phyloP scores from a whole-genome alignment of 805 yeast genomes.

The Citeromyces nyonsensis region DNA sequence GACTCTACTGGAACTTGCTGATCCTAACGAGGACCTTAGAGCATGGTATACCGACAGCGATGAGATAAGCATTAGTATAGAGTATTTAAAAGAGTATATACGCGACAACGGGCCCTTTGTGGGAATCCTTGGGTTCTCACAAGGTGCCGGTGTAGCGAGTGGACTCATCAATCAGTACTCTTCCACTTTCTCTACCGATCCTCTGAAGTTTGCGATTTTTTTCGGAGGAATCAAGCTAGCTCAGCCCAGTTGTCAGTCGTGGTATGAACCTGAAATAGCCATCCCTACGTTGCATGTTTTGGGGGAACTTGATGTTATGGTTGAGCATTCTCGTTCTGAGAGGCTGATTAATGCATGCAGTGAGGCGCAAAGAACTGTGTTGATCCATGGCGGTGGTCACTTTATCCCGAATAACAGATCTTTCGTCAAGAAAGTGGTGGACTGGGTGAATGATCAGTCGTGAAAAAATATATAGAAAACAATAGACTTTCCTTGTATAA shows the following conservation, averaged over 20 bases:
- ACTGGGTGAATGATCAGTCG: conserved; percentile 12
- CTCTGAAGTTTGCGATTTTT: conserved; percentile 56
- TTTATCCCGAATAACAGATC: conserved; percentile 81
- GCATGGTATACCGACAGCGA: conserved; percentile 58
- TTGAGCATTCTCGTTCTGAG: conserved; percentile 55
- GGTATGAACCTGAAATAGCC: conserved; percentile 12
- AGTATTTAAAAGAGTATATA: conserved; percentile 30
- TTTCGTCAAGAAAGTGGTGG: conserved; percentile 14
- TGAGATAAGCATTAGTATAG: conserved; percentile 19
- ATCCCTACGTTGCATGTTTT: conserved; percentile 53
- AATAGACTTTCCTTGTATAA: too few species aligned
- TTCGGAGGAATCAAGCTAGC: conserved; percentile 44
- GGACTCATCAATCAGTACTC: conserved; percentile 46
- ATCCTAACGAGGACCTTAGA: conserved; percentile 19
- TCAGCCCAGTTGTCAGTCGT: conserved; percentile 11
- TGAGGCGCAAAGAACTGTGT: conserved; percentile 20
- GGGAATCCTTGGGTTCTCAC: conserved; percentile 85
- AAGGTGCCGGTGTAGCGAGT: conserved; percentile 85
- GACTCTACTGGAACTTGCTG: conserved; percentile 24
- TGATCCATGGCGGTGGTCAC: conserved; percentile 93
- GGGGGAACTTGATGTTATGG: conserved; percentile 82
- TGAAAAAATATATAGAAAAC: too few species aligned
- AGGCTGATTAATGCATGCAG: conserved; percentile 40
- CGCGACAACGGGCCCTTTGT: conserved; percentile 66
- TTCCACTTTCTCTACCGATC: conserved; percentile 32